phyloP scores from a whole-genome alignment of 1,284 basidiomycete genomes.

The Marasmius tenuissimus region DNA sequence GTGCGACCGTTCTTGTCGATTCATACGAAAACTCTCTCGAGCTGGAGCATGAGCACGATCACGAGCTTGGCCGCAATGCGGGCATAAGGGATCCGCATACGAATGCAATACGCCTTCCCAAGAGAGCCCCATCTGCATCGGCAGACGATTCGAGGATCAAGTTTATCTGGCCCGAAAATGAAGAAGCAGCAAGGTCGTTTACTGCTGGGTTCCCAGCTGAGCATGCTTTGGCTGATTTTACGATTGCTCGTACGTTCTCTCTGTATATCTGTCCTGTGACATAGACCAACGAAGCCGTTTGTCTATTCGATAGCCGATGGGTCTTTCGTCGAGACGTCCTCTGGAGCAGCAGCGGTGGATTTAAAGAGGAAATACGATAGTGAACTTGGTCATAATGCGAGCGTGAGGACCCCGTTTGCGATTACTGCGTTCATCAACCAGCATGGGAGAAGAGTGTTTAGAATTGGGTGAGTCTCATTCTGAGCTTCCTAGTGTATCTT shows the following conservation, averaged over 20 bases:
- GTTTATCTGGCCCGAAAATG: conserved; percentile 33
- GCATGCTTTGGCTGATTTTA: conserved; percentile 1
- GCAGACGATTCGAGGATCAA: conserved; percentile 30
- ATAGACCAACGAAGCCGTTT: not conserved
- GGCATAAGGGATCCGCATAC: no score
- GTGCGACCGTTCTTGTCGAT: no score
- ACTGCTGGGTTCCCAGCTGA: not conserved
- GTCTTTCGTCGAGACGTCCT: conserved; percentile 76
- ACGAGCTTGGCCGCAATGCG: no score
- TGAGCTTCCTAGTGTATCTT: conserved; percentile 10
- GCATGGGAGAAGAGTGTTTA: conserved; percentile 72
- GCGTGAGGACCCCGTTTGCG: conserved; percentile 71
- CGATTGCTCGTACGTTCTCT: not conserved
- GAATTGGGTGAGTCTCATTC: conserved; percentile 59
- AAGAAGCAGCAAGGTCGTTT: not conserved
- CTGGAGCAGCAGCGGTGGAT: conserved; percentile 68
- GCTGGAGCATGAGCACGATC: no score
- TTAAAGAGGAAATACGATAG: conserved; percentile 75
- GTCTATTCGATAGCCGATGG: conserved; percentile 48
- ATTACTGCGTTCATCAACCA: conserved; percentile 79
- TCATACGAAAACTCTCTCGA: no score
- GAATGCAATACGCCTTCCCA: not conserved
- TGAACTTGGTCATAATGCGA: conserved; percentile 61
- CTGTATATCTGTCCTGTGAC: not conserved
- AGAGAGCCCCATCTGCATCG: not conserved